Evolutionary conservation across 106 monocot species (phyloP), one percentile per base, ranked within the genome.

Genomic region (Allium sativum): DNA sequence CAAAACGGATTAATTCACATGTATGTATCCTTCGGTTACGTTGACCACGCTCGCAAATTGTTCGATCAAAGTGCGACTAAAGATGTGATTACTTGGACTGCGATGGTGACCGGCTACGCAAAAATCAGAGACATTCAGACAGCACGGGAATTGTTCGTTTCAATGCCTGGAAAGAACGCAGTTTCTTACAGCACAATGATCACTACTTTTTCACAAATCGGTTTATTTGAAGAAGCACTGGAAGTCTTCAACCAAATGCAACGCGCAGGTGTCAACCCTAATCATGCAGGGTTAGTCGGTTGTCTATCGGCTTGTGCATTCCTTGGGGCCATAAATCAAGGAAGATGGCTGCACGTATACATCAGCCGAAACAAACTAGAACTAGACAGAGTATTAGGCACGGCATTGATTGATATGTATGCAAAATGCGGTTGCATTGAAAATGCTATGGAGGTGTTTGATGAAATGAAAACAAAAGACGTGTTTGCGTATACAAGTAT

Each of bases 401-500:
- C 82, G 15, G 76, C 87, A 0, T 52, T 82, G 70, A 69, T 87
- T 6, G 87, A 82, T 68, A 87, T 82, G 82, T 87, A 87, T 56
- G 73, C 71, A 2, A 82, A 87, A 44, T 87, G 87, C 16, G 79
- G 82, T 45, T 70, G 70, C 65, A 70, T 77, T 2, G 70, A 74
- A 1, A 65, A 59, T 0, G 80, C 94, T 1, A 42, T 44, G 72
- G 62, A 79, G 22, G 63, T 89, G 10, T 95, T 95, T 42, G 65
- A 61, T 8, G 73, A 45, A 52, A 81, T 86, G 83, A 42, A 70
- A 0, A 74, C 67, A 56, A 81, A 77, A 52, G 90, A 95, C 73
- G 94, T 90, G 8, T 86, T 84, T 64, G 85, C 85, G 9, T 95
- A 74, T 58, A 84, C 94, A 0, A 43, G 86, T 2, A 81, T 95